A percentile compares a stretch with the other conserved stretches of the same genome.
phyloP scores from a whole-genome alignment of 805 yeast genomes.

The Brettanomyces bruxellensis region DNA sequence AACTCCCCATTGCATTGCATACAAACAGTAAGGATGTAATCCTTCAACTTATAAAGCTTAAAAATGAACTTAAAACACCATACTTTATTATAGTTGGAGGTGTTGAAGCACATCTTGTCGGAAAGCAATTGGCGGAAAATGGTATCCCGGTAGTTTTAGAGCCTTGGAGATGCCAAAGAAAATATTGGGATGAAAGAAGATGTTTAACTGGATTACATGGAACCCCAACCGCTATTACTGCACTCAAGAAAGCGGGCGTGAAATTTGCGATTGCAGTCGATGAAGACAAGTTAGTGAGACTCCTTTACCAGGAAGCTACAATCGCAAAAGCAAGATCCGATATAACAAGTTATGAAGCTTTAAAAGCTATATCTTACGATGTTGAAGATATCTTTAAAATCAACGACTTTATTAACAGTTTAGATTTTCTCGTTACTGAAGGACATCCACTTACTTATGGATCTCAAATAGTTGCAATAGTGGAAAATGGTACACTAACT shows the following conservation, averaged over 20 bases:
- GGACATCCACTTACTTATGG: slow-evolving; percentile 1
- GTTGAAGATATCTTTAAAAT: not conserved
- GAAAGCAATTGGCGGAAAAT: not conserved
- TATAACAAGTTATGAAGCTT: not conserved
- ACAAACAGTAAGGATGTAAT: not conserved
- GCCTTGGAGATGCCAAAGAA: slow-evolving; percentile 3
- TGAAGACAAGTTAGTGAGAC: slow-evolving; percentile 1
- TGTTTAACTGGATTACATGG: slow-evolving; percentile 1
- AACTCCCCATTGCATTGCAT: slow-evolving; percentile 1
- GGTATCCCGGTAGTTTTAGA: not conserved
- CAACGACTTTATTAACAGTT: not conserved
- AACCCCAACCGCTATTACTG: not conserved
- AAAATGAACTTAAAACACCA: not conserved
- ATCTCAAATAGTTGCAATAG: slow-evolving; percentile 1
- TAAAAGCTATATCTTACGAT: not conserved
- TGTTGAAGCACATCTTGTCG: slow-evolving; percentile 1
- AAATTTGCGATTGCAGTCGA: slow-evolving; percentile 1
- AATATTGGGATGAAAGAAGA: slow-evolving; percentile 2
- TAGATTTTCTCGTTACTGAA: not conserved
- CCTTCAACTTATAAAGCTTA: slow-evolving; percentile 1
- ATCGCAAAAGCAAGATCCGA: not conserved
- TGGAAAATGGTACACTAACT: not conserved
- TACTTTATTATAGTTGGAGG: slow-evolving; percentile 1
- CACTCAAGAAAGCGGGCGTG: not conserved
- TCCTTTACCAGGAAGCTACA: slow-evolving; percentile 1